Evolutionary conservation across 768 basidiomycete genomes (phyloP).

Genomic region (Tylopilus vinaceipallidus): DNA sequence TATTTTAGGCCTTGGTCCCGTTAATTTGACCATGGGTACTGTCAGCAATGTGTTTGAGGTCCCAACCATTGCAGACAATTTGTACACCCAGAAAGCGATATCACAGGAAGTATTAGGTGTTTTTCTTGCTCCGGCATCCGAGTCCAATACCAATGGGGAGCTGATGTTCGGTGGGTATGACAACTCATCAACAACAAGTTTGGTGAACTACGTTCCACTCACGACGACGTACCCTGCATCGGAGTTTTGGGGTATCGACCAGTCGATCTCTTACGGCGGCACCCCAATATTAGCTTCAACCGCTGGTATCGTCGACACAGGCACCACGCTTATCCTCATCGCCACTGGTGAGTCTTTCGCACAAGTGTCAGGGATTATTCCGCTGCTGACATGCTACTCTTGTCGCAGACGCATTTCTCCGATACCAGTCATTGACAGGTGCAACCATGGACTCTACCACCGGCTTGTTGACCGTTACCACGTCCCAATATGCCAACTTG

Average conservation of each 20-base stretch:
- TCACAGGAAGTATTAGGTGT: slow-evolving; percentile 29
- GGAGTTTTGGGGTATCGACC: slow-evolving; percentile 33
- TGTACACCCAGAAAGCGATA: slow-evolving; percentile 30
- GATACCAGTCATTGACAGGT: slow-evolving; percentile 28
- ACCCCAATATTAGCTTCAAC: slow-evolving; percentile 22
- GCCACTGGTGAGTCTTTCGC: slow-evolving; percentile 15
- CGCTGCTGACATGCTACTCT: not conserved
- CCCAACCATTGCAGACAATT: slow-evolving; percentile 38
- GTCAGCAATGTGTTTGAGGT: slow-evolving; percentile 13
- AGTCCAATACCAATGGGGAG: slow-evolving; percentile 19
- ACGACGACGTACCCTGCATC: slow-evolving; percentile 26
- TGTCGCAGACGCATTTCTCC: slow-evolving; percentile 23
- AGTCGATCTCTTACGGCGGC: slow-evolving; percentile 28
- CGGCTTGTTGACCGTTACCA: slow-evolving; percentile 29
- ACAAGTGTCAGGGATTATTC: not conserved
- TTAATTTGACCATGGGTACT: slow-evolving; percentile 31
- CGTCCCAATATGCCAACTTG: slow-evolving; percentile 25
- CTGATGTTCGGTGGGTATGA: slow-evolving; percentile 31
- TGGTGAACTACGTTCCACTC: slow-evolving; percentile 25
- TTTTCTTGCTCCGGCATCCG: slow-evolving; percentile 29
- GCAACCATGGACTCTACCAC: slow-evolving; percentile 24
- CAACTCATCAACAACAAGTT: slow-evolving; percentile 13
- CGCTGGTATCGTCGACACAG: too few species aligned
- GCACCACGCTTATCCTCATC: slow-evolving; percentile 30
- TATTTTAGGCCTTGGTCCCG: slow-evolving; percentile 39